Conservation (phyloP, 768 basidiomycete species). For the Trametes gibbosa region DNA sequence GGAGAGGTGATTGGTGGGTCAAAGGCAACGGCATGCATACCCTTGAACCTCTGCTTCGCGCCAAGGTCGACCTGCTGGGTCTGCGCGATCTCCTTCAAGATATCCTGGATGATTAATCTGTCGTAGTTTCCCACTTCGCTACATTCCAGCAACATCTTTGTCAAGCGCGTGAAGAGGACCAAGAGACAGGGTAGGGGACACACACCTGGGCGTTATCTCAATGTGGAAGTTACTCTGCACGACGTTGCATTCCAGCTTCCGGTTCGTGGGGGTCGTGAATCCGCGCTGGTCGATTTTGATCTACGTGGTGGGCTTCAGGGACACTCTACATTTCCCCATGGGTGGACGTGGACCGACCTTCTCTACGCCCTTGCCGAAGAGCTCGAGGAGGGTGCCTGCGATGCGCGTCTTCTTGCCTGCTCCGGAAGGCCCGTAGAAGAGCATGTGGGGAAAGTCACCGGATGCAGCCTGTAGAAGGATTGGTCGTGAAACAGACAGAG, state of each 20-base stretch:
- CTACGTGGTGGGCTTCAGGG: slow-evolving; percentile 37
- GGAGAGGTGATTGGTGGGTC: not conserved
- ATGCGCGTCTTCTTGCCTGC: slow-evolving; percentile 99
- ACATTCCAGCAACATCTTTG: not conserved
- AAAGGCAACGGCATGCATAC: slow-evolving; percentile 38
- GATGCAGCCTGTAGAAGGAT: slow-evolving; percentile 61
- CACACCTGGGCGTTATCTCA: slow-evolving; percentile 92
- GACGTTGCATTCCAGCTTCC: slow-evolving; percentile 94
- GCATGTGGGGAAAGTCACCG: slow-evolving; percentile 95
- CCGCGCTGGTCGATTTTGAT: slow-evolving; percentile 97
- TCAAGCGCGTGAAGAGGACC: not conserved
- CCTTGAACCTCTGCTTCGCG: slow-evolving; percentile 96
- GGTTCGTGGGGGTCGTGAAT: slow-evolving; percentile 89
- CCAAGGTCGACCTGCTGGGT: slow-evolving; percentile 97
- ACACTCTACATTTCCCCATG: too few relatives aligned
- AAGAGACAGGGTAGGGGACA: slow-evolving; percentile 14
- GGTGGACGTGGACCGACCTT: slow-evolving; percentile 52
- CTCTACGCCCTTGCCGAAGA: slow-evolving; percentile 91
- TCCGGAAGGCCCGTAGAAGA: slow-evolving; percentile 96
- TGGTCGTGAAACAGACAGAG: not conserved
- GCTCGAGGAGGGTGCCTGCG: slow-evolving; percentile 79
- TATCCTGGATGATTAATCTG: slow-evolving; percentile 91
- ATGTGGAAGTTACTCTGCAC: slow-evolving; percentile 98
- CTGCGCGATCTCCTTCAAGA: slow-evolving; percentile 97
- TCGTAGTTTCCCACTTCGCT: slow-evolving; percentile 98